Evolutionary conservation across 805 yeast genomes (phyloP).

Genomic region (Yarrowia bubula): DNA sequence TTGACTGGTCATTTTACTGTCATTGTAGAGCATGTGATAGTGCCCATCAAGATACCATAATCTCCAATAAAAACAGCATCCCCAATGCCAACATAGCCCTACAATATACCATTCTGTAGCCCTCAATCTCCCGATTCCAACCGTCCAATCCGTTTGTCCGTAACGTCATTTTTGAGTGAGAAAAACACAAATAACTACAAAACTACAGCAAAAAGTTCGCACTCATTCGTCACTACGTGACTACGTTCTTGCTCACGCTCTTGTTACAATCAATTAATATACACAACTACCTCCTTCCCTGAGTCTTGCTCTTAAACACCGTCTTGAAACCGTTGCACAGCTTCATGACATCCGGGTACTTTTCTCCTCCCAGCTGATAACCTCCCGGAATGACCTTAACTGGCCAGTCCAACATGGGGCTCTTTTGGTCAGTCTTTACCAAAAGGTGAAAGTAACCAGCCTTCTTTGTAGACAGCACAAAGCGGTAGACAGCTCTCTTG

Average conservation of each 20-base stretch:
- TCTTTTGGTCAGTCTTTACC: constrained; percentile 63
- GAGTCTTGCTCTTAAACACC: constrained; percentile 33
- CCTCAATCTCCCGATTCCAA: no score
- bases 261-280: background rate
- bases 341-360: constrained; percentile 84
- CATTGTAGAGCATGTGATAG: no score
- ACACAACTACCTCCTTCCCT: constrained; percentile 2
- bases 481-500: constrained; percentile 83
- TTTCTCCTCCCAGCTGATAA: constrained; percentile 70
- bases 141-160: no score
- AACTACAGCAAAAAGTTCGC: background rate
- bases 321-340: constrained; percentile 95
- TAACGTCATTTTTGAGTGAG: no score
- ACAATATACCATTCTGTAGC: no score
- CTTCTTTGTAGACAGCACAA: constrained; percentile 81
- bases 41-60: no score
- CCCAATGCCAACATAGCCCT: no score
- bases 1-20: no score
- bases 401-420: constrained; percentile 72
- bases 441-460: constrained; percentile 93
- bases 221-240: background rate
- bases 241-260: background rate
- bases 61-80: no score
- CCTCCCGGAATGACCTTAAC: constrained; percentile 90
- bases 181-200: no score